Base-by-base conservation (phyloP, 2,329 filamentous ascomycete species). In the Ascochyta lentis region DNA sequence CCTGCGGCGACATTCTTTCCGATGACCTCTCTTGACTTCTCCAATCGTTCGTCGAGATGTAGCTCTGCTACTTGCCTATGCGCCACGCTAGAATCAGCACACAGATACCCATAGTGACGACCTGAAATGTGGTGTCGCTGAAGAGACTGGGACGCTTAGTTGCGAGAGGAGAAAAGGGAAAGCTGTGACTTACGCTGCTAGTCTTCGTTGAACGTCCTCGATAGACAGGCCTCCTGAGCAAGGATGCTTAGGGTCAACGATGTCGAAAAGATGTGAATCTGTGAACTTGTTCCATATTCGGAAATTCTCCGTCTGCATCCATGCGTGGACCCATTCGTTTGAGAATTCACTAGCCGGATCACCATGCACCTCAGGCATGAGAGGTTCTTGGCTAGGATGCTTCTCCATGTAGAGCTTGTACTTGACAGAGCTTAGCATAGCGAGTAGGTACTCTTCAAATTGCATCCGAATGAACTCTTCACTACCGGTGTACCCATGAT, bases 391-490 rank as follows among this genome's bases (percentile, higher is more conserved):
- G 58, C 78, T 71, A 60, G 78, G 75, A 65, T 81, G 72, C 60
- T 69, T 75, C 46, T 73, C 74, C 49, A 77, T 70, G 63, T 79
- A 81, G 34, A 76, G 66, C 75, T 92, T 92, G 73, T 96, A 98
- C 73, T 97, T 97, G 64, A 93, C 89, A 0, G 91, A 87, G 0
- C 93, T 91, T 39, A 98, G 86, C 59, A 99, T 83, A 0, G 92
- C 91, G 23, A 98, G 84, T 6, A 99, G 84, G 71, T 99, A 99
- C 69, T 97, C 93, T 77, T 99, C 95, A 60, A 99, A 99, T 69
- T 98, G 94, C 37, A 97, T 86, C 27, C 95, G 87, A 66, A 99
- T 99, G 70, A 97, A 97, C 73, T 98, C 95, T 77, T 99, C 95
- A 60, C 92, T 97, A 27, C 95, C 95, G 34, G 92, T 88, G 70